Evolutionary conservation across 495 filamentous ascomycete species (phyloP).

Genomic region (Podospora pseudopauciseta): DNA sequence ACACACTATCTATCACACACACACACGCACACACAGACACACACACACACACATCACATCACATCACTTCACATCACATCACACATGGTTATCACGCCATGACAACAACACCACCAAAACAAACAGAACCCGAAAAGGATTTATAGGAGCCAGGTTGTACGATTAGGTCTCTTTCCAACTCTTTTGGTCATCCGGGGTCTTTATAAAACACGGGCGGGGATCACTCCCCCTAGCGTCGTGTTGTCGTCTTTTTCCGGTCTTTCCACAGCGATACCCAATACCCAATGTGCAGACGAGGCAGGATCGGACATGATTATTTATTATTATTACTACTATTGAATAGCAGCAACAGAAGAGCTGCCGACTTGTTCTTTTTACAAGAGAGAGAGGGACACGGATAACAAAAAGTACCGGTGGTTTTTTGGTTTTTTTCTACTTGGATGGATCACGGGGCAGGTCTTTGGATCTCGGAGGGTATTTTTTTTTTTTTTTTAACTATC

Average conservation of each 20-base stretch:
- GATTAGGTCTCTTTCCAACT: slow-evolving; percentile 34
- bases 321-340: slow-evolving; percentile 1
- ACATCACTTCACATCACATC: neutral
- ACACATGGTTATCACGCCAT: neutral
- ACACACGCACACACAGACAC: slow-evolving; percentile 12
- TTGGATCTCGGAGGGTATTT: slow-evolving; percentile 6
- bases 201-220: slow-evolving; percentile 31
- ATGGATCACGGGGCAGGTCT: slow-evolving; percentile 1
- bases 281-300: slow-evolving; percentile 15
- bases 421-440: slow-evolving; percentile 13
- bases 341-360: slow-evolving; percentile 7
- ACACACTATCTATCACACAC: slow-evolving; percentile 9
- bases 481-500: neutral
- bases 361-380: neutral
- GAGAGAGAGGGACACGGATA: slow-evolving; percentile 9
- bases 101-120: slow-evolving; percentile 1
- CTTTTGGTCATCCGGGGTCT: slow-evolving; percentile 28
- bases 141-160: slow-evolving; percentile 31
- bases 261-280: slow-evolving; percentile 24
- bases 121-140: slow-evolving; percentile 21
- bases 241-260: slow-evolving; percentile 21
- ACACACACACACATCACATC: neutral
- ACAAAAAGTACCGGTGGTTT: slow-evolving; percentile 16
- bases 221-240: slow-evolving; percentile 26
- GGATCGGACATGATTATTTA: slow-evolving; percentile 15